Evolutionary conservation across 306 rosid species (phyloP).

Genomic region (Castanea crenata): DNA sequence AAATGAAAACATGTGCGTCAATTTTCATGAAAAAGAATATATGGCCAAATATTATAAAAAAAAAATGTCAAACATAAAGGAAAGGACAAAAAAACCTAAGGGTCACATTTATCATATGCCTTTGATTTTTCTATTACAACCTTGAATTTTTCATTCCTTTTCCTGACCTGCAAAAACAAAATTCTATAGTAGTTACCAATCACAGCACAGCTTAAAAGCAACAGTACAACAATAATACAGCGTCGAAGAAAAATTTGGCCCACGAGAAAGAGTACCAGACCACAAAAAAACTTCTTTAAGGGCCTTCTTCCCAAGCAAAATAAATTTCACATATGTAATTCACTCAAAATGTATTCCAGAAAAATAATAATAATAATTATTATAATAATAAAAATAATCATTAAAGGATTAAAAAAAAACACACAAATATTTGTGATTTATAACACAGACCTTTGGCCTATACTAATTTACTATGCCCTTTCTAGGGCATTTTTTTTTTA

Average conservation of each 20-base stretch:
- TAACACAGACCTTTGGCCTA: not conserved
- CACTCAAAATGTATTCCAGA: not conserved
- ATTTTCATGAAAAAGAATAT: not conserved
- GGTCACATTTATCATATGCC: conserved; percentile 48
- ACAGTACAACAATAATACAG: conserved; percentile 1
- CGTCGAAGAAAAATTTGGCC: not conserved
- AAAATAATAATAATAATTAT: too few species aligned
- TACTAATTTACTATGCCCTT: not conserved
- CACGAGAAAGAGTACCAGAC: not conserved
- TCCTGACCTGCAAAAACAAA: conserved; percentile 54
- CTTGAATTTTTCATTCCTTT: conserved; percentile 48
- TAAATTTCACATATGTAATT: not conserved
- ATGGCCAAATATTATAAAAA: not conserved
- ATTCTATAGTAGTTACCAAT: conserved; percentile 7
- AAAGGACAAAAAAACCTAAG: conserved; percentile 7
- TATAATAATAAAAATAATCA: too few species aligned
- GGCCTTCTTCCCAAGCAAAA: not conserved
- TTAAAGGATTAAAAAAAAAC: not conserved
- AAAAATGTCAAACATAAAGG: not conserved
- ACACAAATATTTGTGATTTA: not conserved
- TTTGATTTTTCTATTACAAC: conserved; percentile 63
- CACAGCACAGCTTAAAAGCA: conserved; percentile 16
- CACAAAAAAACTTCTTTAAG: not conserved
- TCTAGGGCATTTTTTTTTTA: not conserved
- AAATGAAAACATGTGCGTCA: not conserved